Base-by-base conservation (phyloP, 192 early-diverging fungal species). In the Entomortierella parvispora region DNA sequence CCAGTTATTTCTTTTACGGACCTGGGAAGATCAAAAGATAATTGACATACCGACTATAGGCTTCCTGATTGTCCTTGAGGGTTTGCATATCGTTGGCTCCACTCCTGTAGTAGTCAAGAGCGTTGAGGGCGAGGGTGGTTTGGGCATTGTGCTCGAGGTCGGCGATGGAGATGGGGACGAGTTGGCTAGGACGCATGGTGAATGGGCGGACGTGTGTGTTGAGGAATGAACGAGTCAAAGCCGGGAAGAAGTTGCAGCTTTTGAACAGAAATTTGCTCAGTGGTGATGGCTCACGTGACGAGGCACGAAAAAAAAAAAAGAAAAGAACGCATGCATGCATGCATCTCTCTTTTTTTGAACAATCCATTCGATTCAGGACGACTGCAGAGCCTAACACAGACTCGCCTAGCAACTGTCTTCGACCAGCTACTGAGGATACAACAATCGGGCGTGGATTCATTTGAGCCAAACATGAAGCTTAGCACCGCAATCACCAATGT, bases 71-170 rank as follows among this genome's bases (percentile, higher is more conserved):
- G 66, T 96, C 94, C 29, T 87, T 83, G 70, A 93, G 67, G 1
- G 92, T 92, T 33, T 94, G 84, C 82, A 94, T 93, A 67, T 96
- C 93, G 51, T 92, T 93, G 4, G 90, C 82, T 32, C 90, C 94
- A 32, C 89, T 91, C 37, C 89, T 92, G 62, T 93, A 96, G 80
- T 96, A 96, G 29, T 89, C 90, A 87, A 93, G 93, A 1, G 92
- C 91, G 54, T 92, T 90, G 44, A 85, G 62, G 52, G 79, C 85
- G 33, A 94, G 50, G 10, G 74, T 64, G 65, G 43, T 23, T 15
- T 63, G 60, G 54, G 74, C 74, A 64, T 77, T 77, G 55, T 77
- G 65, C 55, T 77, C 74, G 2, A 77, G 23, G 65, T 77, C 74
- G 14, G 74, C 66, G 20, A 77, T 47, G 31, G 54, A 68, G 29